A percentile compares a stretch with the other conserved stretches of the same genome.
Evolutionary conservation across 768 basidiomycete species (phyloP).

Genomic region (Mycena filopes): DNA sequence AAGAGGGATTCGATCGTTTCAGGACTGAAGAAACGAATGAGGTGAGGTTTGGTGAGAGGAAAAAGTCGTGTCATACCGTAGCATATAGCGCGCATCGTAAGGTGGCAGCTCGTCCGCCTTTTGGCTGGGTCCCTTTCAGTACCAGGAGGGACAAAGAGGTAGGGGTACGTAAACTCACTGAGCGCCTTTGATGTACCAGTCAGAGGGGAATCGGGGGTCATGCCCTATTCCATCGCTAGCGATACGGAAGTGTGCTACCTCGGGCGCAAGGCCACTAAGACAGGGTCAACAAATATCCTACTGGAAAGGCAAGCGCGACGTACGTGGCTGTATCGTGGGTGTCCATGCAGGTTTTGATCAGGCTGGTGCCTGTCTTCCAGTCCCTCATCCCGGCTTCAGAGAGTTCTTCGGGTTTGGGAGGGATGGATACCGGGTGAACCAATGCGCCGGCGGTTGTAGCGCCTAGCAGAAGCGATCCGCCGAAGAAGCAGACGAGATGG

Average conservation of each 20-base stretch:
- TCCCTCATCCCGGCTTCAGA: slow-evolving; percentile 73
- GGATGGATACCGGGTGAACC: slow-evolving; percentile 66
- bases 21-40: slow-evolving; percentile 58
- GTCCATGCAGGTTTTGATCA: slow-evolving; percentile 88
- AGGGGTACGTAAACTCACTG: slow-evolving; percentile 49
- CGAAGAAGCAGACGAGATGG: slow-evolving; percentile 95
- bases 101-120: slow-evolving; percentile 56
- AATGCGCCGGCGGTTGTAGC: slow-evolving; percentile 75
- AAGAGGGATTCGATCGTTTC: slow-evolving; percentile 97
- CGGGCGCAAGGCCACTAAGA: slow-evolving; percentile 82
- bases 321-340: slow-evolving; percentile 89
- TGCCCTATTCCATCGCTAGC: slow-evolving; percentile 64
- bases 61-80: slow-evolving; percentile 63
- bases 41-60: neutral
- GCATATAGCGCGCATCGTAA: slow-evolving; percentile 93
- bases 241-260: slow-evolving; percentile 88
- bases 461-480: slow-evolving; percentile 91
- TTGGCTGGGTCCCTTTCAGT: slow-evolving; percentile 17
- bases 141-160: neutral
- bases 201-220: slow-evolving; percentile 56
- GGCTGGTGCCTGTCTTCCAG: slow-evolving; percentile 83
- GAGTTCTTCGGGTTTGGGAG: slow-evolving; percentile 74
- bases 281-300: neutral
- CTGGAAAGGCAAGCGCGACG: slow-evolving; percentile 40
- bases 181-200: slow-evolving; percentile 95